Evolutionary conservation across 768 basidiomycete species (phyloP).

Genomic region (Lyophyllum atratum): DNA sequence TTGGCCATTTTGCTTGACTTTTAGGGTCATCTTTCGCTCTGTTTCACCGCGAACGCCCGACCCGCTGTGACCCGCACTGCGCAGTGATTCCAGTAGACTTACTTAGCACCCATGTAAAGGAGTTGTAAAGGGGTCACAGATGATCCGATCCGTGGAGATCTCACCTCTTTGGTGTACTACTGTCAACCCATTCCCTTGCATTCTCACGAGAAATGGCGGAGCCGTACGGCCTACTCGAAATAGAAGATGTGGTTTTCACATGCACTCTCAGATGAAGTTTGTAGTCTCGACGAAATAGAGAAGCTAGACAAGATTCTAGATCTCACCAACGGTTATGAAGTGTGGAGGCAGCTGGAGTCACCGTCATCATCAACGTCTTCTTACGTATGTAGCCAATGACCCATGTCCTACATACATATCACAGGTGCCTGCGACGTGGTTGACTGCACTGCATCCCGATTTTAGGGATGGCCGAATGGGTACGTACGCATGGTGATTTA

Average conservation of each 20-base stretch:
- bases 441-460: too few species aligned
- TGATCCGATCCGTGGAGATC: slow-evolving; percentile 13
- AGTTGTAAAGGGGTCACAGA: not conserved
- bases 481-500: too few species aligned
- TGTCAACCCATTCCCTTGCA: too few species aligned
- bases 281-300: not conserved
- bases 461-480: too few species aligned
- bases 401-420: too few species aligned
- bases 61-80: too few species aligned
- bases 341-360: too few species aligned
- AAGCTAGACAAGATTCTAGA: not conserved
- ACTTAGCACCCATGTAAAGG: not conserved
- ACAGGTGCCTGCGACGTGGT: too few species aligned
- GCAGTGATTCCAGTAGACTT: not conserved
- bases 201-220: not conserved
- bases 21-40: not conserved
- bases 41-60: slow-evolving; percentile 9
- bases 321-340: too few species aligned
- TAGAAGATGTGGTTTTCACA: not conserved
- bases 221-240: not conserved
- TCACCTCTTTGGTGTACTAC: not conserved
- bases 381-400: too few species aligned
- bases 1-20: too few species aligned
- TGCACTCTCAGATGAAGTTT: not conserved
- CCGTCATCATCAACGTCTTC: too few species aligned